A percentile compares a stretch with the other conserved stretches of the same genome.
phyloP scores from a whole-genome alignment of 768 basidiomycete genomes.

The Xerocomellus dryophilus region DNA sequence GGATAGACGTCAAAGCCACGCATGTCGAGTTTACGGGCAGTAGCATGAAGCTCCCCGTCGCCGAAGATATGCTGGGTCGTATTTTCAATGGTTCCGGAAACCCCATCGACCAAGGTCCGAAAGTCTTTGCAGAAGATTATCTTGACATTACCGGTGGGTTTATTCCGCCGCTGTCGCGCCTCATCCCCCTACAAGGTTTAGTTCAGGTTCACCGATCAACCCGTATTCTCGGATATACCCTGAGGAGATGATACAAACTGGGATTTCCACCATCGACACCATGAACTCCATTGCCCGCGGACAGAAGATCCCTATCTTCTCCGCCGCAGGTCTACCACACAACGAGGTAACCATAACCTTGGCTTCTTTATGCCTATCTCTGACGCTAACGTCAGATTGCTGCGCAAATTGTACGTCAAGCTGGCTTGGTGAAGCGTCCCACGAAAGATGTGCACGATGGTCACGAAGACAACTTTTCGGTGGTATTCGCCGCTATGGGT shows the following conservation, averaged over 20 bases:
- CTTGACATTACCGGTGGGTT: slow-evolving; percentile 94
- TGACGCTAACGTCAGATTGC: slow-evolving; percentile 68
- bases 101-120: slow-evolving; percentile 97
- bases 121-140: slow-evolving; percentile 99
- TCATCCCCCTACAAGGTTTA: slow-evolving; percentile 15
- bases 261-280: slow-evolving; percentile 96
- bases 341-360: slow-evolving; percentile 67
- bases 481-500: slow-evolving; percentile 99
- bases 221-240: slow-evolving; percentile 98
- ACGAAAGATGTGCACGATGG: slow-evolving; percentile 98
- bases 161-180: slow-evolving; percentile 1
- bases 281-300: slow-evolving; percentile 99
- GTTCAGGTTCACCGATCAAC: slow-evolving; percentile 92
- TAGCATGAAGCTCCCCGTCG: slow-evolving; percentile 98
- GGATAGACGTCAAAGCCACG: slow-evolving; percentile 95
- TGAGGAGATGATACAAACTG: slow-evolving; percentile 99
- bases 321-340: slow-evolving; percentile 96
- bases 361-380: slow-evolving; percentile 22
- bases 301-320: slow-evolving; percentile 99
- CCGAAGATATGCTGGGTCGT: slow-evolving; percentile 97
- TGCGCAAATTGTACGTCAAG: slow-evolving; percentile 99
- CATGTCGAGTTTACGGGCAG: slow-evolving; percentile 98
- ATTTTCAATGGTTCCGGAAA: slow-evolving; percentile 99
- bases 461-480: slow-evolving; percentile 99
- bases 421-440: slow-evolving; percentile 93